A percentile compares a stretch with the other conserved stretches of the same genome.
Conservation (phyloP, 441 rosid species). For the Syzygium syzygioides region DNA sequence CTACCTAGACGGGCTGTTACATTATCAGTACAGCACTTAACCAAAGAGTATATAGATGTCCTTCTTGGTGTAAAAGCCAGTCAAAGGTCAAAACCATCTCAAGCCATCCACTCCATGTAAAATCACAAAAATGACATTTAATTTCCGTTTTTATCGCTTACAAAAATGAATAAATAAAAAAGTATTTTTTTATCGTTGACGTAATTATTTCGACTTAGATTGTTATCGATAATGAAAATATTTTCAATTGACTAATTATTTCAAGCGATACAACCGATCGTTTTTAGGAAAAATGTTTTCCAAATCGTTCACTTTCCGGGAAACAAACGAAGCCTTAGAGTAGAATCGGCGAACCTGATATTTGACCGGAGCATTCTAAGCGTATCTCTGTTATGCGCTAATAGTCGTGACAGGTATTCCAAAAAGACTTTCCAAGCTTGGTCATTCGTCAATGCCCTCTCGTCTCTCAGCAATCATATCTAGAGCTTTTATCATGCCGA, state of each 20-base stretch:
- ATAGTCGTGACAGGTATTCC: background rate
- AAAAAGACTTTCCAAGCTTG: background rate
- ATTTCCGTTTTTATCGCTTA: background rate
- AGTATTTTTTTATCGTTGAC: too few species aligned
- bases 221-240: background rate
- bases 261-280: background rate
- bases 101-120: background rate
- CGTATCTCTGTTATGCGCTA: background rate
- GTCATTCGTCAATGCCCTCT: background rate
- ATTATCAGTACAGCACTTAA: background rate
- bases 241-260: background rate
- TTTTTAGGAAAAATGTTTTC: background rate
- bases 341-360: background rate
- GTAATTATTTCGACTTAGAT: background rate
- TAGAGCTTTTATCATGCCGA: background rate
- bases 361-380: background rate
- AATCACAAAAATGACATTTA: background rate
- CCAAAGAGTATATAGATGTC: background rate
- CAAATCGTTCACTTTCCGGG: background rate
- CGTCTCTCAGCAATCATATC: background rate
- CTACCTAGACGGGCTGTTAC: background rate
- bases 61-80: background rate
- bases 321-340: background rate
- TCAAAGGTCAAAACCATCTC: background rate
- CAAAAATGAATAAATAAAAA: too few species aligned